Base-by-base conservation (phyloP, 208 protist species). In the Leishmania arabica region DNA sequence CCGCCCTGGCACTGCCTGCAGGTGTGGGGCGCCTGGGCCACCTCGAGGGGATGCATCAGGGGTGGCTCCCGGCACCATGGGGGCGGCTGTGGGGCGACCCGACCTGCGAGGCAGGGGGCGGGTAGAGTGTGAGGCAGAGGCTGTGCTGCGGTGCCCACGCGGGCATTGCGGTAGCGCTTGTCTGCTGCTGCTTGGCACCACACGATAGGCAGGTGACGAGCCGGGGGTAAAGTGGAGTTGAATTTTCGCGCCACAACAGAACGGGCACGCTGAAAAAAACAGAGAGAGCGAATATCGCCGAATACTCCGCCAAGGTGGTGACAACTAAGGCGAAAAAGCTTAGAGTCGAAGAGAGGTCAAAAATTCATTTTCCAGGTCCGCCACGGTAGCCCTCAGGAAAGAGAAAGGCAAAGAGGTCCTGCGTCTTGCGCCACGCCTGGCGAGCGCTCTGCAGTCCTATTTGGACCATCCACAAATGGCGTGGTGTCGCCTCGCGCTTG, bases 391-490 rank as follows among this genome's bases (percentile, higher is more conserved):
- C 84, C 21, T 84, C 77, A 40, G 83, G 86, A 24, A 89, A 81
- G 31, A 91, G 79, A 80, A 88, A 86, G 2, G 70, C 56, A 53
- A 89, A 86, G 2, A 88, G 7, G 19, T 37, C 56, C 58, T 80
- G 86, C 56, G 83, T 84, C 79, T 87, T 90, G 47, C 82, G 53
- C 80, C 83, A 85, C 21, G 86, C 83, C 75, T 88, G 71, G 45
- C 73, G 83, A 21, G 70, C 78, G 34, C 71, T 84, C 53, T 83
- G 75, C 0, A 71, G 42, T 54, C 73, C 70, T 15, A 89, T 62
- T 40, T 84, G 60, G 19, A 53, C 47, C 6, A 83, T 53, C 2
- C 78, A 82, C 13, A 88, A 19, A 42, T 82, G 47, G 71, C 84
- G 51, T 71, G 81, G 75, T 64, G 65, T 76, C 62, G 66, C 79